These are phyloP conservation scores for Phialocephala sp. DNA, from an alignment of 2,329 filamentous ascomycete genomes.

Conservation along the genomic window DNA sequence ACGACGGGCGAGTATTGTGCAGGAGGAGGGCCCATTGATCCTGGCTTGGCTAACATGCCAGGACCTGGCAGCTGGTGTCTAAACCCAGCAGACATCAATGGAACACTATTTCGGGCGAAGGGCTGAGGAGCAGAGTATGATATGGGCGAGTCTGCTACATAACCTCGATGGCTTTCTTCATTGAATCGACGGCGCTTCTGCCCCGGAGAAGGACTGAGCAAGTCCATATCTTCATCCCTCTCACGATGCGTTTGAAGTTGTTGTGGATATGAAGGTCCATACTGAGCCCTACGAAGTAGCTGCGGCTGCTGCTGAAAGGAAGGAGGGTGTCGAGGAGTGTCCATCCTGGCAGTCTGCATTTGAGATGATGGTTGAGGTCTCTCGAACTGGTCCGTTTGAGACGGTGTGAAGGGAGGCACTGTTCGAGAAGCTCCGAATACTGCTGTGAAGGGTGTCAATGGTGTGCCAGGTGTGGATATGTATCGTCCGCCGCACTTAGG, in stretches of 20 bases:
- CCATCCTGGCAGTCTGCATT: conserved; percentile 37
- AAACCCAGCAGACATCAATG: conserved; percentile 43
- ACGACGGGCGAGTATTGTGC: conserved; percentile 37
- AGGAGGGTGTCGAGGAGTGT: conserved; percentile 33
- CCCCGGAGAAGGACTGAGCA: conserved; percentile 56
- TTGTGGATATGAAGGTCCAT: conserved; percentile 33
- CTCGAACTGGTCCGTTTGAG: conserved; percentile 32
- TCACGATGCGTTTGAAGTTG: conserved; percentile 42
- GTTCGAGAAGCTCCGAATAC: conserved; percentile 29
- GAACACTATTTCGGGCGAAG: conserved; percentile 34
- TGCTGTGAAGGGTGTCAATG: conserved; percentile 40
- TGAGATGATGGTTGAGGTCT: conserved; percentile 27
- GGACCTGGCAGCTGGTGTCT: conserved; percentile 46
- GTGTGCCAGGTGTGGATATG: conserved; percentile 43
- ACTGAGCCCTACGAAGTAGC: conserved; percentile 33
- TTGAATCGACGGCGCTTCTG: conserved; percentile 68
- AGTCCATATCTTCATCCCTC: conserved; percentile 47
- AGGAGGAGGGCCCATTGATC: conserved; percentile 42
- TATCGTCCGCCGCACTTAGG: conserved; percentile 69
- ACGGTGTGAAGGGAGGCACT: conserved; percentile 33
- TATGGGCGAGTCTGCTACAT: conserved; percentile 47
- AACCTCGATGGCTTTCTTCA: conserved; percentile 48
- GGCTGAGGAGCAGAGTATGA: conserved; percentile 38
- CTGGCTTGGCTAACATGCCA: conserved; percentile 30
- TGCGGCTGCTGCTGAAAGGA: conserved; percentile 29